Evolutionary conservation across 1,284 basidiomycete species (phyloP), one percentile per base, ranked within the genome.

Genomic region (Puccinia triticina): DNA sequence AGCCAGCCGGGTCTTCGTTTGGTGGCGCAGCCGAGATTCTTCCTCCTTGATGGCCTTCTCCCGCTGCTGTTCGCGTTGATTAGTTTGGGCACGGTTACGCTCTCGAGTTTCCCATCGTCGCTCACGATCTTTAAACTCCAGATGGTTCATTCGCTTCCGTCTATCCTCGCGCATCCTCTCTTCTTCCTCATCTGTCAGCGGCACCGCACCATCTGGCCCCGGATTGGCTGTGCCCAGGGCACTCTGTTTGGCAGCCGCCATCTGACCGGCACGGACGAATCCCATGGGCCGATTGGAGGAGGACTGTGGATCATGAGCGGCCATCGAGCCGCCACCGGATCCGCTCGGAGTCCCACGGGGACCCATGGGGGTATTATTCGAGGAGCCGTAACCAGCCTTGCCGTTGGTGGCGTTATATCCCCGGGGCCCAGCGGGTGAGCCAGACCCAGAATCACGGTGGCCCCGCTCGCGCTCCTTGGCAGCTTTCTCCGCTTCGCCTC

Each of bases 401-500:
- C 59, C 74, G 23, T 72, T 82, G 55, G 57, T 53, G 77, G 18
- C 61, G 55, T 43, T 71, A 72, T 57, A 83, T 53, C 34, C 82
- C 76, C 59, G 40, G 50, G 69, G 57, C 40, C 81, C 66, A 57
- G 83, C 37, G 16, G 74, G 59, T 55, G 82, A 73, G 48, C 82
- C 77, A 40, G 78, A 46, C 55, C 43, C 81, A 76, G 82, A 61
- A 50, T 75, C 37, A 83, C 71, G 59, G 46, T 61, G 73, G 78
- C 77, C 77, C 83, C 83, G 43, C 69, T 82, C 84, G 74, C 74
- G 74, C 78, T 73, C 82, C 67, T 71, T 75, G 23, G 37, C 83
- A 37, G 59, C 83, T 83, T 83, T 83, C 46, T 85, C 84, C 2
- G 83, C 84, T 46, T 84, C 75, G 8, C 59, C 77, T 48, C 77